Evolutionary conservation across 1,139 yeast species (phyloP), one percentile per base, ranked within the genome.

Genomic region (Kodamaea derodonti): DNA sequence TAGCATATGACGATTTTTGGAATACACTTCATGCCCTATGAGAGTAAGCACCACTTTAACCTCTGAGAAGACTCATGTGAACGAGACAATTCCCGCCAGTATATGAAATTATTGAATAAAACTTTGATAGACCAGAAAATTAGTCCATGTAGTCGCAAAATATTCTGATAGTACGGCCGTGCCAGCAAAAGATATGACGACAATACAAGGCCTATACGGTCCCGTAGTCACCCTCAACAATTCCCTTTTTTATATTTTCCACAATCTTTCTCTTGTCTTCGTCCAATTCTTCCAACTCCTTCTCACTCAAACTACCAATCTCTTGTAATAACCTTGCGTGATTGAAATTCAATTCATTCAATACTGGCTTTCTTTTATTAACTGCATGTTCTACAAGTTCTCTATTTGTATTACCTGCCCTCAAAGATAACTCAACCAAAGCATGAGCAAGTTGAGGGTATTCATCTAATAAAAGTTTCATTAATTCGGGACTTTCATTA

Each of bases 361-460:
- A 62, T 4, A 56, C 62, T 1, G 55, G 55, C 28, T 51, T 54
- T 14, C 48, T 51, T 26, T 63, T 54, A 41, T 66, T 69, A 29
- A 69, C 52, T 14, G 70, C 58, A 29, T 63, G 50, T 35, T 66
- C 73, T 5, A 84, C 69, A 14, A 75, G 71, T 10, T 72, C 76
- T n/a, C 76, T 74, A 34, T 69, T 74, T 8, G 80, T 70, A 7
- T 76, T 57, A 23, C 80, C 80, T 49, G 80, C 63, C 36, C 83
- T 61, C 39, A 88, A 60, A 37, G 86, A 62, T 1, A 84, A 71
- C 51, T 90, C 97, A 4, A 90, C 86, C 24, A 88, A 64, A 0
- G 95, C 94, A 52, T 83, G 87, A 1, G 86, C 67, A 35, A 90
- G 62, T 48, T 86, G 95, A 0, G 95, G 95, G 43, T 83, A 81